Base-by-base conservation (phyloP, 208 protist species). In the Wallacemonas sp. region DNA sequence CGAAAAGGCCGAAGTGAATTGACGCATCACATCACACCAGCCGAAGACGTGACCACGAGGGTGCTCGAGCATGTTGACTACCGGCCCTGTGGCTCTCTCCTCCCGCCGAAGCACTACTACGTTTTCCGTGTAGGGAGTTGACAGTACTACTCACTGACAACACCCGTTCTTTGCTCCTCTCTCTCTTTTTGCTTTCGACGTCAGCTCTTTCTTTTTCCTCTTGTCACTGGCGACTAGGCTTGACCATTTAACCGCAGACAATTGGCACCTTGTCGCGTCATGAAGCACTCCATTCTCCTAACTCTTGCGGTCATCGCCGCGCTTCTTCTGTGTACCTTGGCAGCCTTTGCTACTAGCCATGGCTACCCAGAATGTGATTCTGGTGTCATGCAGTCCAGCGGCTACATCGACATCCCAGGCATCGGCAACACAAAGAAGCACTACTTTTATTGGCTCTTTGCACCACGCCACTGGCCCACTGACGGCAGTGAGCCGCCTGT, bases 361-460 rank as follows among this genome's bases (percentile, higher is more conserved):
- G 83, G 76, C 26, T 85, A 64, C 69, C 33, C 61, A 1, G 30
- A 32, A 5, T 92, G 85, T 60, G 81, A 89, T 53, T 58, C 39
- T 19, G 24, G 46, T 33, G 82, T 83, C 32, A 30, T 77, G 61
- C 85, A 92, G 76, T 83, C 79, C 44, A 87, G 83, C 68, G 88
- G 88, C 42, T 91, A 91, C 75, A 73, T 91, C 63, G 62, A 80
- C 63, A 85, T 94, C 58, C 74, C 85, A 53, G 79, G 73, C 36
- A 61, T 63, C 30, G 61, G 54, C 9, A 53, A 71, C 33, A 67
- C 63, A 17, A 52, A 66, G 50, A 84, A 89, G 65, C 74, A 91
- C 60, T 80, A 80, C 71, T 98, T 98, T 70, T 98, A 93, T 80
- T 98, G 94, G 93, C 66, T 85, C 46, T 96, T 97, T 58, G 76